A percentile compares a stretch with the other conserved stretches of the same genome.
Conservation (phyloP, 2,329 filamentous ascomycete genomes). For the Verticillium isaacii region DNA sequence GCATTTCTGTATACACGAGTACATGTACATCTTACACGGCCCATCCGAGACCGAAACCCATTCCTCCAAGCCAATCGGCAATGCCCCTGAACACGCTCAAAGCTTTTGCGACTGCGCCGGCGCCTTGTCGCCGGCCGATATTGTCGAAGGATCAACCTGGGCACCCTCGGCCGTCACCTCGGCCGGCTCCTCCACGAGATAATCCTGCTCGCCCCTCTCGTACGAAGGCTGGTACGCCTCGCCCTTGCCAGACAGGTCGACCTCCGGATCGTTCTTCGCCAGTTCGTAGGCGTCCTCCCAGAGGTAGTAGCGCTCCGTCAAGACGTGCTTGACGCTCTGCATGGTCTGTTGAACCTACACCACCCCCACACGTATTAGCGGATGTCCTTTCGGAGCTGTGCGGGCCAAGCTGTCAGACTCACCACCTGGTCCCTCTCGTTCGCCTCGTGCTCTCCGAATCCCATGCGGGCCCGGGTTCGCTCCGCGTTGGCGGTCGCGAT, state of each 20-base stretch:
- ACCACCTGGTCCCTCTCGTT: conserved; percentile 62
- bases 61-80: background rate
- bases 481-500: conserved; percentile 74
- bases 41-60: background rate
- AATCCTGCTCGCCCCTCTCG: conserved; percentile 25
- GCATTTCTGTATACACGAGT: background rate
- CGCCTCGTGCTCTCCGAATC: conserved; percentile 69
- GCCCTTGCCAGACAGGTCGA: conserved; percentile 51
- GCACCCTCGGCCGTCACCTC: conserved; percentile 3
- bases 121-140: conserved; percentile 4
- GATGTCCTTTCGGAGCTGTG: background rate
- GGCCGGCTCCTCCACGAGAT: conserved; percentile 26
- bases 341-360: conserved; percentile 70
- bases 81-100: background rate
- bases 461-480: conserved; percentile 60
- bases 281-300: conserved; percentile 73
- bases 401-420: conserved; percentile 26
- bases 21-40: background rate
- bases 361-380: background rate
- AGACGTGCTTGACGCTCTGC: conserved; percentile 73
- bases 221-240: conserved; percentile 43
- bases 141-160: conserved; percentile 8
- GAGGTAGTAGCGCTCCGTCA: conserved; percentile 84
- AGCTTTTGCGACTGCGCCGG: conserved; percentile 7
- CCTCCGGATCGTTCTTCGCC: conserved; percentile 62